Base-by-base conservation (phyloP, 163 green algal species). In the Smithsoniella earleae region DNA sequence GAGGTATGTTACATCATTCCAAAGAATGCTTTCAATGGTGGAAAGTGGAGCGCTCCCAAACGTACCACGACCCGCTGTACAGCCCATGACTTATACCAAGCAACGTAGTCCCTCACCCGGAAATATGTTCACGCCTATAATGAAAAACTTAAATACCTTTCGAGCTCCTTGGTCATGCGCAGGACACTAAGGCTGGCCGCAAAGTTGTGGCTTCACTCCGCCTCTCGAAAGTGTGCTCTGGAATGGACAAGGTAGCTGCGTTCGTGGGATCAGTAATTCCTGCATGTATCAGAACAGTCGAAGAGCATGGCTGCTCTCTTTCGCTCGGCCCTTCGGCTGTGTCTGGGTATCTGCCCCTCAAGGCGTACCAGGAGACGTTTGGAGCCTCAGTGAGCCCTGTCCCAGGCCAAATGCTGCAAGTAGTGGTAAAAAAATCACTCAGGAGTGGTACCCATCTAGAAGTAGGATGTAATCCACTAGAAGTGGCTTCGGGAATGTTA, bases 291-390 rank as follows among this genome's bases (percentile, higher is more conserved):
- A 79, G 73, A 5, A 91, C 78, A 65, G 80, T 93, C 25, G 93
- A 98, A 83, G 93, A 98, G 74, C 90, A 94, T 65, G 93, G 93
- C 31, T 96, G 88, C 79, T 76, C 83, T 10, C 76, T 97, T 3
- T 79, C 62, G 6, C 87, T 97, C n/a, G 93, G 93, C 6, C 73
- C 93, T 63, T 88, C 92, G 16, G 18, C n/a, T 20, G 30, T 55
- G 8, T 55, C 36, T 31, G 64, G 36, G 22, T 74, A 36, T 37
- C 64, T 55, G 64, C 64, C 64, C 52, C 4, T 38, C 4, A 8
- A 8, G 3, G 40, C 27, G 34, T 69, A 69, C 25, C 8, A 30
- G 38, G 58, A 30, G 8, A 31, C 58, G 0, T 69, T 69, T 34
- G 58, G 58, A 3, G 58, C 25, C 6, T n/a, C 3, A 45, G 58